These are phyloP conservation scores for Pseudonectria buxi DNA, from an alignment of 2,329 filamentous ascomycete genomes.

Conservation along the genomic window DNA sequence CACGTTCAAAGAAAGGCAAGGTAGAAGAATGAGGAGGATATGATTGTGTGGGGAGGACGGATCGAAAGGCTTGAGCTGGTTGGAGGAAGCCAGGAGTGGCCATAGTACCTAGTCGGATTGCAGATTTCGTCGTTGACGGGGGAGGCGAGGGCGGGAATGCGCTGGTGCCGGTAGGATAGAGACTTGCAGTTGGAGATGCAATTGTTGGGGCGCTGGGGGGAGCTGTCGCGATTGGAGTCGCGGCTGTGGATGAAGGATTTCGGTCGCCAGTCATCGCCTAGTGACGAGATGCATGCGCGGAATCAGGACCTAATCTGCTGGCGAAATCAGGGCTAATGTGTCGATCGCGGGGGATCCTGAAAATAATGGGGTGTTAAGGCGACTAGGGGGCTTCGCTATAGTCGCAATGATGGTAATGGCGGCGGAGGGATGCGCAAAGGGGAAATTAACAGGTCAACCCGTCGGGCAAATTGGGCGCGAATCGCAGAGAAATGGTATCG, in stretches of 20 bases:
- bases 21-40: constrained; percentile 28
- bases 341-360: constrained; percentile 15
- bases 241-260: constrained; percentile 13
- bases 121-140: background rate
- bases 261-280: constrained; percentile 25
- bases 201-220: constrained; percentile 13
- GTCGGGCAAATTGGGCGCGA: too few relatives aligned
- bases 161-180: constrained; percentile 22
- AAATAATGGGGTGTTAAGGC: background rate
- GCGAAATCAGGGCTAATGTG: constrained; percentile 11
- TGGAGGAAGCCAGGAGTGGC: constrained; percentile 37
- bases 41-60: constrained; percentile 23
- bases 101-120: constrained; percentile 28
- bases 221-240: too few relatives aligned
- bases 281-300: constrained; percentile 21
- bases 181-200: constrained; percentile 23
- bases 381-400: constrained; percentile 10
- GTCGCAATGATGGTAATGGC: too few relatives aligned
- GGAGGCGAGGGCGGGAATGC: constrained; percentile 7
- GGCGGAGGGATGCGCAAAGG: too few relatives aligned
- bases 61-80: constrained; percentile 34
- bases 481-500: too few relatives aligned
- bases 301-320: constrained; percentile 15
- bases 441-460: too few relatives aligned
- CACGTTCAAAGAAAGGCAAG: constrained; percentile 31